Conservation (phyloP, 208 protist species). For the Trypanosoma brucei region DNA sequence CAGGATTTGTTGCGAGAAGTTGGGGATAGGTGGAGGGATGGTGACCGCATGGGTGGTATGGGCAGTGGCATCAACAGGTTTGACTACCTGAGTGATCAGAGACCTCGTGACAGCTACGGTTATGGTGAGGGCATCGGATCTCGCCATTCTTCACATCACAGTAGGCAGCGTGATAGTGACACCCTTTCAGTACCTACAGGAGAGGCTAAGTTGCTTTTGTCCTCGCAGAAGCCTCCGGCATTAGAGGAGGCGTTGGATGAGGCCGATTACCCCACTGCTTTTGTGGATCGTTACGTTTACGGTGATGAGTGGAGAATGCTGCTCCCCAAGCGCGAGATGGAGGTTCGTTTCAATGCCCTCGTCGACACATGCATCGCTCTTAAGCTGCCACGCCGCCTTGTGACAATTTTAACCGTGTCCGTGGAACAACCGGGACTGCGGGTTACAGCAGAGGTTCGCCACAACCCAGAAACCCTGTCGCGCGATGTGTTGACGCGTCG, state of each 20-base stretch:
- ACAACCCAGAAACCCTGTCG: slow-evolving; percentile 36
- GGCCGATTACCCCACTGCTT: slow-evolving; percentile 39
- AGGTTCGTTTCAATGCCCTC: slow-evolving; percentile 69
- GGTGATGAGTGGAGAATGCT: slow-evolving; percentile 66
- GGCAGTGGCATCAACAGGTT: slow-evolving; percentile 1
- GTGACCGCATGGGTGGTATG: not conserved
- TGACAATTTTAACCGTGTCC: slow-evolving; percentile 52
- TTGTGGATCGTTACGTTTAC: slow-evolving; percentile 75
- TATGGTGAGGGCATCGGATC: not conserved
- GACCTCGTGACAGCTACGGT: not conserved
- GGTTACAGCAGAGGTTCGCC: slow-evolving; percentile 65
- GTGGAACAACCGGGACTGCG: slow-evolving; percentile 73
- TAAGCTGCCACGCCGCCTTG: slow-evolving; percentile 59
- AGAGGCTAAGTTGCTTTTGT: not conserved
- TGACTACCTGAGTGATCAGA: not conserved
- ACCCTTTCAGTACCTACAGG: not conserved
- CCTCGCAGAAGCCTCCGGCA: not conserved
- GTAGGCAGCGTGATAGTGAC: slow-evolving; percentile 6
- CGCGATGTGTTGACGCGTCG: slow-evolving; percentile 63
- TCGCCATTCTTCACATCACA: not conserved
- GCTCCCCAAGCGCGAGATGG: slow-evolving; percentile 51
- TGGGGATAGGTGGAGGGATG: not conserved
- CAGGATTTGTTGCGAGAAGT: slow-evolving; percentile 1
- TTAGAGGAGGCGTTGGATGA: slow-evolving; percentile 25
- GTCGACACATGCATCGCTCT: slow-evolving; percentile 74